Base-by-base conservation (phyloP, 2,329 filamentous ascomycete species). In the Penicillium digitatum region DNA sequence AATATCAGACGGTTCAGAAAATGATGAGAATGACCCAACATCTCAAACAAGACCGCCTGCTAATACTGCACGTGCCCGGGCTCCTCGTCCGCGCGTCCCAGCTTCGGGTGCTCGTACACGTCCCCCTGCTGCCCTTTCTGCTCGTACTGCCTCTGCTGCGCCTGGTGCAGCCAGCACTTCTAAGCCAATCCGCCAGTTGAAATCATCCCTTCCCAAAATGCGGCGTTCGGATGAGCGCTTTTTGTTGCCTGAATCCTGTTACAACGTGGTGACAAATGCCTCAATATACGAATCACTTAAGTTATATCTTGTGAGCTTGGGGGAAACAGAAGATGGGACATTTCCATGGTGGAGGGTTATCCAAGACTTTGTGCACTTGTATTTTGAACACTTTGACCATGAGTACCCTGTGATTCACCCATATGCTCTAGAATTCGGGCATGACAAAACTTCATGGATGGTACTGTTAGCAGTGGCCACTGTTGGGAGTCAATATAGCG, bases 331-430 rank as follows among this genome's bases (percentile, higher is more conserved):
- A 42, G 35, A 49, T 49, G 26, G 20, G 18, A 22, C 18, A 32
- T 49, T 49, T 18, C 37, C 37, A 14, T 49, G 35, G 47, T 26
- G 26, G 37, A 42, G 20, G 38, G 35, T 49, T 2, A 42, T 49
- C 26, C 35, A 49, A 7, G 37, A 49, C 47, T 49, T 49, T 29
- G 37, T 49, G 12, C 47, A 49, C 47, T 42, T 49, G 24, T 49
- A 42, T 31, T 42, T n/a, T 49, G 35, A 49, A 32, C 47, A 49
- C 20, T 49, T 49, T 32, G 47, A 49, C 16, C 47, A 49, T 26
- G 37, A 42, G 12, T 49, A 42, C 37, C 47, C 47, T 3, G 14
- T 49, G 27, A 4, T 49, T 22, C 47, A 49, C 37, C 47, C 47
- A 24, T 42, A 49, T 34, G 18, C 47, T 22, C 18, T 49, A 32